Conservation (phyloP, 192 early-diverging fungal species). For the Paraglomus occultum region DNA sequence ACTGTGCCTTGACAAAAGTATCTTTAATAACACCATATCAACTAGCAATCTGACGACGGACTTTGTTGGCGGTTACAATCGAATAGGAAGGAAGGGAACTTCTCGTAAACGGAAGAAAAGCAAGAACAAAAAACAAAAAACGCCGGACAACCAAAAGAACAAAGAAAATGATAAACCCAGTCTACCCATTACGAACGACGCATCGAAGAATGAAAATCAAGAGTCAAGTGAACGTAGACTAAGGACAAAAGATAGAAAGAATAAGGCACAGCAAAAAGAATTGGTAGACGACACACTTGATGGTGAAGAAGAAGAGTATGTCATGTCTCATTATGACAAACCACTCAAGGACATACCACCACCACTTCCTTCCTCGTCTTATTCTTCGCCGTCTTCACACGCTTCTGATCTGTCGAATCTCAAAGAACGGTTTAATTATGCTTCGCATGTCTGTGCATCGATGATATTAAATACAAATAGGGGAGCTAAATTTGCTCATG, state of each 20-base stretch:
- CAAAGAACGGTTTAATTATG: slow-evolving; percentile 89
- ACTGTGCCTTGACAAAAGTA: no score
- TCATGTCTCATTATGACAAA: slow-evolving; percentile 35
- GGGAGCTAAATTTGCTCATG: slow-evolving; percentile 75
- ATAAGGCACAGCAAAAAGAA: slow-evolving; percentile 38
- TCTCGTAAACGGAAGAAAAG: not conserved
- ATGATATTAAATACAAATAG: slow-evolving; percentile 79
- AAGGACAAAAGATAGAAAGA: slow-evolving; percentile 34
- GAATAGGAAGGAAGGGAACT: not conserved
- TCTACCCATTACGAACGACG: slow-evolving; percentile 39
- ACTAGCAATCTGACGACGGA: no score
- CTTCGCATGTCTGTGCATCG: slow-evolving; percentile 92
- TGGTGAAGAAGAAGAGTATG: slow-evolving; percentile 35
- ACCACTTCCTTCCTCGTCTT: slow-evolving; percentile 23
- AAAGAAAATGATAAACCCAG: slow-evolving; percentile 29
- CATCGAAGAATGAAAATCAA: slow-evolving; percentile 35
- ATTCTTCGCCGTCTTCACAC: slow-evolving; percentile 31
- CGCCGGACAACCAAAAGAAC: not conserved
- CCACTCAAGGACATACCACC: slow-evolving; percentile 27
- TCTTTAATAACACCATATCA: no score
- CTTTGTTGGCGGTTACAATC: not conserved
- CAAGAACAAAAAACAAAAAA: not conserved
- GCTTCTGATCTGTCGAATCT: not conserved
- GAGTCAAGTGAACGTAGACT: slow-evolving; percentile 26
- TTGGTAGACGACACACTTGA: slow-evolving; percentile 35